phyloP scores from a whole-genome alignment of 2,329 filamentous ascomycete genomes.

The Apiospora arundinis region DNA sequence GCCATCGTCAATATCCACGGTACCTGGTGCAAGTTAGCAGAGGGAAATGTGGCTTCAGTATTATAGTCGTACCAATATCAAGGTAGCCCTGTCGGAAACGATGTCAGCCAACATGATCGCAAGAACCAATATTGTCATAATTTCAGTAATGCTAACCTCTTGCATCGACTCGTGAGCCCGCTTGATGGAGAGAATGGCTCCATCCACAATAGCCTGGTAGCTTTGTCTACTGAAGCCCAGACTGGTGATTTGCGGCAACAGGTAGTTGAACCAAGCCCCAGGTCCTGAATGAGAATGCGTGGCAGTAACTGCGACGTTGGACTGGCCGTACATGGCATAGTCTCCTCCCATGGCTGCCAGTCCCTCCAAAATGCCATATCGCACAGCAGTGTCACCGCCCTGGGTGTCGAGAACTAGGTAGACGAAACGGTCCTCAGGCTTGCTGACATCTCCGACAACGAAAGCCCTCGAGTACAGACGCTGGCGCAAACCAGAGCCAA shows the following conservation, averaged over 20 bases:
- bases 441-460: slow-evolving; percentile 74
- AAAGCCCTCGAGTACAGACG: slow-evolving; percentile 86
- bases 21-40: slow-evolving; percentile 35
- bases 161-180: slow-evolving; percentile 75
- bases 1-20: slow-evolving; percentile 68
- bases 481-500: slow-evolving; percentile 85
- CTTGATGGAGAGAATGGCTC: slow-evolving; percentile 78
- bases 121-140: no score
- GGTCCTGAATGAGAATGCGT: slow-evolving; percentile 92
- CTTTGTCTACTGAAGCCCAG: slow-evolving; percentile 85
- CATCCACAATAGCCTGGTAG: slow-evolving; percentile 86
- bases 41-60: neutral
- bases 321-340: slow-evolving; percentile 76
- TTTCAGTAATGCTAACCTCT: slow-evolving; percentile 38
- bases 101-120: neutral
- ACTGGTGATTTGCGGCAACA: slow-evolving; percentile 87
- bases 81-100: slow-evolving; percentile 62
- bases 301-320: slow-evolving; percentile 87
- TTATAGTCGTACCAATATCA: slow-evolving; percentile 59
- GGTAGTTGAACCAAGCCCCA: slow-evolving; percentile 90
- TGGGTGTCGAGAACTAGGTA: slow-evolving; percentile 89
- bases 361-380: slow-evolving; percentile 80
- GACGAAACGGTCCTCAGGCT: slow-evolving; percentile 74
- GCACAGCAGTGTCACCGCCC: slow-evolving; percentile 84
- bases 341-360: slow-evolving; percentile 71